A percentile compares a stretch with the other conserved stretches of the same genome.
phyloP scores from a whole-genome alignment of 2,329 filamentous ascomycete genomes.

The Penicillium fuscoglaucum region DNA sequence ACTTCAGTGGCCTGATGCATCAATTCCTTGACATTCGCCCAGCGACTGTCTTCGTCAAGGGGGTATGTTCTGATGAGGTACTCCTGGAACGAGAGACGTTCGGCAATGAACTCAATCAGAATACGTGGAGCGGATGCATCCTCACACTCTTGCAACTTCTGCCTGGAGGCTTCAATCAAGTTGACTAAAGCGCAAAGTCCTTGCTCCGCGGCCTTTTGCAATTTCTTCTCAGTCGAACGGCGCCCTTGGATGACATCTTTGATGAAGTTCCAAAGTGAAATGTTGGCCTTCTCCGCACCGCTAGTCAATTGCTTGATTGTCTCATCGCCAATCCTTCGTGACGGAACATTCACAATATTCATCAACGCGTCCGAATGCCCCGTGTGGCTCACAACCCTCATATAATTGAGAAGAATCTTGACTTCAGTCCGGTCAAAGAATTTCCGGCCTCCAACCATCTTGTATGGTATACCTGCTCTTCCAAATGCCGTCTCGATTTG shows the following conservation, averaged over 20 bases:
- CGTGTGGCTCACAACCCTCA: constrained; percentile 80
- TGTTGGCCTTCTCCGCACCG: constrained; percentile 69
- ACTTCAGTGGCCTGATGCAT: constrained; percentile 76
- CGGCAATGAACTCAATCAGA: constrained; percentile 58
- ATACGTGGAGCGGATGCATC: constrained; percentile 44
- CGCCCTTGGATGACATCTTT: constrained; percentile 58
- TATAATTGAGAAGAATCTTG: constrained; percentile 82
- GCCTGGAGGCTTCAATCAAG: constrained; percentile 58
- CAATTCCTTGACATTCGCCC: constrained; percentile 90
- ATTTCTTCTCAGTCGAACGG: constrained; percentile 52
- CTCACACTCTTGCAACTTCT: constrained; percentile 53
- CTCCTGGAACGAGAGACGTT: constrained; percentile 70
- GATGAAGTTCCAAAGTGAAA: constrained; percentile 76
- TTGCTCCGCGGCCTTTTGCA: constrained; percentile 57
- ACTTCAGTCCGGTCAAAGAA: constrained; percentile 93
- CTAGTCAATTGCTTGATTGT: constrained; percentile 73
- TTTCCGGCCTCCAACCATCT: constrained; percentile 85
- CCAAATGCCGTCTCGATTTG: constrained; percentile 83
- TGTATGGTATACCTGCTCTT: constrained; percentile 79
- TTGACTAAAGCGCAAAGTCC: constrained; percentile 61
- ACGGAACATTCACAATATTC: constrained; percentile 80
- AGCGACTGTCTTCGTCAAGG: constrained; percentile 74
- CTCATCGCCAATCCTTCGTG: constrained; percentile 75
- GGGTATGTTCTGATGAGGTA: constrained; percentile 70
- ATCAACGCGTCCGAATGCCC: constrained; percentile 83